These are phyloP conservation scores for Cochlearia excelsa DNA, from an alignment of 345 rosid genomes.

Conservation along the genomic window DNA sequence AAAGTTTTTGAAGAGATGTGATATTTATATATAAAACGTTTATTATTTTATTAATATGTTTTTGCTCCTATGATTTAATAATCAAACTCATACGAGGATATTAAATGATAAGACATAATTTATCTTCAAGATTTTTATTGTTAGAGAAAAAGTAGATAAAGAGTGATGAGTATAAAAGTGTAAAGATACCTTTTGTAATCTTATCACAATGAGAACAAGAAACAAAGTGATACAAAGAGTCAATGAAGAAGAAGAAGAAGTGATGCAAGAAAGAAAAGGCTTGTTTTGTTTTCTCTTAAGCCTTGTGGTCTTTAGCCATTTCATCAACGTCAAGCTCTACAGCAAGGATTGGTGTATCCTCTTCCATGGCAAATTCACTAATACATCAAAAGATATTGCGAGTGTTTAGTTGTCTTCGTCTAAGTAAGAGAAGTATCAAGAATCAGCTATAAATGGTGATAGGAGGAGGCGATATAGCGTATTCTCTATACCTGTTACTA, in stretches of 20 bases:
- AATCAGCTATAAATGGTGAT: constrained; percentile 5
- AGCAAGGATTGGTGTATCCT: constrained; percentile 71
- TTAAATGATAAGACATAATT: too few species aligned
- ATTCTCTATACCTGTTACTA: constrained; percentile 66
- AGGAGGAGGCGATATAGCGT: neutral
- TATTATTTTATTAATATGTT: too few species aligned
- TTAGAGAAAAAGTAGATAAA: too few species aligned
- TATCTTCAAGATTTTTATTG: too few species aligned
- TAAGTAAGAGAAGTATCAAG: neutral
- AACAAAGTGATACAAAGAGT: constrained; percentile 22
- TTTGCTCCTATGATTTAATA: too few species aligned
- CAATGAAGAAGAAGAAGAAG: neutral
- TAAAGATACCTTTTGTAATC: too few species aligned
- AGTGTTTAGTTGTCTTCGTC: too few species aligned
- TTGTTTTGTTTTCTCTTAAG: constrained; percentile 32
- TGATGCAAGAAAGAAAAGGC: neutral
- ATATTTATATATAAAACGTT: too few species aligned
- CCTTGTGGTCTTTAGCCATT: constrained; percentile 76
- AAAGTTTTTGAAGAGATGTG: neutral
- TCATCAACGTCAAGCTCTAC: constrained; percentile 89
- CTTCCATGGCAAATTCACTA: constrained; percentile 62
- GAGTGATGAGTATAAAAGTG: too few species aligned
- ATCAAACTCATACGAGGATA: too few species aligned
- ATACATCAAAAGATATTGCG: neutral
- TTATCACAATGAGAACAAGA: neutral